These are phyloP conservation scores for Suillus weaverae DNA, from an alignment of 768 basidiomycete genomes.

Conservation along the genomic window DNA sequence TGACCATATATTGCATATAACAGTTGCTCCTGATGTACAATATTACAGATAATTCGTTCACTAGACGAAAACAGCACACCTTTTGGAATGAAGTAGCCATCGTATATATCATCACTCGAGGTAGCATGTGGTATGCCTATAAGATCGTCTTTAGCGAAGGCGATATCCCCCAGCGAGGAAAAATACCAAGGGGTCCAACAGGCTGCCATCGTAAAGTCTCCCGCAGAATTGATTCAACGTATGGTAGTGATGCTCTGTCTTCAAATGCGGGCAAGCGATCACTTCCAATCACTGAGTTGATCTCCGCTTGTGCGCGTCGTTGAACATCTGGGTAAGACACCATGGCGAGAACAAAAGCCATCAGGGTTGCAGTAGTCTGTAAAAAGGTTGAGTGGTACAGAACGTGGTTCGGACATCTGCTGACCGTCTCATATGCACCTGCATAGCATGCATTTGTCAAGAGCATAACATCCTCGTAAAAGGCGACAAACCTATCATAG, in stretches of 20 bases:
- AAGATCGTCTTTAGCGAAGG: not conserved
- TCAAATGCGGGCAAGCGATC: slow-evolving; percentile 9
- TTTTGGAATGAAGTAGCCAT: slow-evolving; percentile 38
- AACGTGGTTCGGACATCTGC: not conserved
- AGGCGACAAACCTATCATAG: slow-evolving; percentile 18
- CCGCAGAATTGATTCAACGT: slow-evolving; percentile 7
- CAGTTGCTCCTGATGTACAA: not conserved
- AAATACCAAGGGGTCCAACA: not conserved
- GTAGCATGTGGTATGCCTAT: slow-evolving; percentile 22
- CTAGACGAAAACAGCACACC: slow-evolving; percentile 23
- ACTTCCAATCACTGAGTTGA: slow-evolving; percentile 9
- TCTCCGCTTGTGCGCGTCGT: slow-evolving; percentile 7
- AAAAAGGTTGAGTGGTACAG: slow-evolving; percentile 2
- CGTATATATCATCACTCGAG: slow-evolving; percentile 34
- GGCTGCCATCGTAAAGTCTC: slow-evolving; percentile 4
- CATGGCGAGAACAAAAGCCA: not conserved
- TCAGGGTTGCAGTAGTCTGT: slow-evolving; percentile 13
- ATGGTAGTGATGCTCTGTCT: slow-evolving; percentile 6
- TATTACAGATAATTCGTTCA: not conserved
- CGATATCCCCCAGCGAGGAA: not conserved
- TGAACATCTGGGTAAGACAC: slow-evolving; percentile 5
- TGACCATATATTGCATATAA: not conserved
- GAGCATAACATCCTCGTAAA: not conserved
- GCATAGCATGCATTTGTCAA: not conserved
- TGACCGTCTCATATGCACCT: slow-evolving; percentile 23